phyloP scores from a whole-genome alignment of 2,329 filamentous ascomycete species.

The Spiromastix sp. region DNA sequence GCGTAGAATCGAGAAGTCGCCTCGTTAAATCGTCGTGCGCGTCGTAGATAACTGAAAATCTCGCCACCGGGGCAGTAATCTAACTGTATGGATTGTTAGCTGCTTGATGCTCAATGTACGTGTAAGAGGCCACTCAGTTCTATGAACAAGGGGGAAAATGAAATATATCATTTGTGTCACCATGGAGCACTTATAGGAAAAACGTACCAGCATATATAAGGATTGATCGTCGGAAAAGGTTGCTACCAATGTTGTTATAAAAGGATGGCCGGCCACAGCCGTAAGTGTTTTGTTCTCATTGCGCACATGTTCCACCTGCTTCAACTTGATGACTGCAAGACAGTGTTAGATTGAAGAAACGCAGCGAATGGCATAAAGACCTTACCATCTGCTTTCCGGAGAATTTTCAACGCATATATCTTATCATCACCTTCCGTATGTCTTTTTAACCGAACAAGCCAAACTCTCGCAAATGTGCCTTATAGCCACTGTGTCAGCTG shows the following conservation, averaged over 20 bases:
- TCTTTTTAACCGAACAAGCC: slow-evolving; percentile 35
- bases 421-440: slow-evolving; percentile 23
- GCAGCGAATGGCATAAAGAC: slow-evolving; percentile 6
- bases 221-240: slow-evolving; percentile 54
- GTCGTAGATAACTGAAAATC: slow-evolving; percentile 55
- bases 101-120: background rate
- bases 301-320: slow-evolving; percentile 59
- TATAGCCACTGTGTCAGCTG: slow-evolving; percentile 2
- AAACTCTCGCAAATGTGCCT: slow-evolving; percentile 44
- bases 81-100: slow-evolving; percentile 32
- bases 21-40: slow-evolving; percentile 53
- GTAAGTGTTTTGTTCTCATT: slow-evolving; percentile 56
- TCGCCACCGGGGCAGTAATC: slow-evolving; percentile 60
- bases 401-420: slow-evolving; percentile 40
- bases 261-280: slow-evolving; percentile 53
- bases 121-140: too few relatives aligned
- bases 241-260: slow-evolving; percentile 55
- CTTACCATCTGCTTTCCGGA: slow-evolving; percentile 41
- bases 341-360: slow-evolving; percentile 2
- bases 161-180: background rate
- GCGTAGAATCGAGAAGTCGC: slow-evolving; percentile 55
- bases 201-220: slow-evolving; percentile 42
- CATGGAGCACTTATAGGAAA: too few relatives aligned
- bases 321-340: slow-evolving; percentile 43
- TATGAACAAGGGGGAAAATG: too few relatives aligned